Conservation (phyloP, 352 stramenopile genomes). For the Phytophthora nicotianae region DNA sequence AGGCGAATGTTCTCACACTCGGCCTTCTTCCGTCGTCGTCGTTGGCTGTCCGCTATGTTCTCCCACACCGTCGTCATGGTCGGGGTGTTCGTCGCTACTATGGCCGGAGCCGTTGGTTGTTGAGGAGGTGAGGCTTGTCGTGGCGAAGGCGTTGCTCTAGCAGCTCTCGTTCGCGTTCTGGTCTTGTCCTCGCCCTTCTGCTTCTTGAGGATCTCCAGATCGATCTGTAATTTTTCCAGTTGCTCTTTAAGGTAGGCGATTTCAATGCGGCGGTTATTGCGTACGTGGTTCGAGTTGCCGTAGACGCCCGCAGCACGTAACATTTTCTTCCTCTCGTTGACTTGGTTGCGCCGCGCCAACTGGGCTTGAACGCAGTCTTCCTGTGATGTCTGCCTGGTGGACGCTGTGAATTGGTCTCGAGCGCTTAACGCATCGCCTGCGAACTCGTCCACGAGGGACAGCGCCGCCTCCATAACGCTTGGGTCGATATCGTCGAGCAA, state of each 20-base stretch:
- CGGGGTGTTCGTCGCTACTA: constrained; percentile 12
- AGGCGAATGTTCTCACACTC: constrained; percentile 50
- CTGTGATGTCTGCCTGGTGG: not conserved
- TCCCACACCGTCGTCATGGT: constrained; percentile 28
- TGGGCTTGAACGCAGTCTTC: not conserved
- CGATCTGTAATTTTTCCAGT: constrained; percentile 40
- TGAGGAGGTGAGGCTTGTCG: not conserved
- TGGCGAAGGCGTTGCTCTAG: not conserved
- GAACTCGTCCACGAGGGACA: constrained; percentile 39
- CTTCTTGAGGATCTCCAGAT: constrained; percentile 29
- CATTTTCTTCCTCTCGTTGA: constrained; percentile 32
- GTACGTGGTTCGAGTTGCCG: constrained; percentile 38
- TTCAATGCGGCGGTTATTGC: constrained; percentile 44
- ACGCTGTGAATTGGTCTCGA: not conserved
- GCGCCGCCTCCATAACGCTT: constrained; percentile 28
- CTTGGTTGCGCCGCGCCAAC: constrained; percentile 2
- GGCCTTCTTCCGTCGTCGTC: constrained; percentile 31
- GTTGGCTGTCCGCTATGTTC: constrained; percentile 36
- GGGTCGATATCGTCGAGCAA: constrained; percentile 24
- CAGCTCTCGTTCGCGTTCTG: not conserved
- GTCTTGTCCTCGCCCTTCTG: constrained; percentile 4
- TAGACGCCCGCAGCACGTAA: constrained; percentile 24
- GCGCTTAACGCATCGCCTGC: not conserved
- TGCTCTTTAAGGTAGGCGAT: constrained; percentile 42
- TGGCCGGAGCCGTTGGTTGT: not conserved